Evolutionary conservation across 2,329 filamentous ascomycete species (phyloP).

Genomic region (Calonectria pseudoreteaudii): DNA sequence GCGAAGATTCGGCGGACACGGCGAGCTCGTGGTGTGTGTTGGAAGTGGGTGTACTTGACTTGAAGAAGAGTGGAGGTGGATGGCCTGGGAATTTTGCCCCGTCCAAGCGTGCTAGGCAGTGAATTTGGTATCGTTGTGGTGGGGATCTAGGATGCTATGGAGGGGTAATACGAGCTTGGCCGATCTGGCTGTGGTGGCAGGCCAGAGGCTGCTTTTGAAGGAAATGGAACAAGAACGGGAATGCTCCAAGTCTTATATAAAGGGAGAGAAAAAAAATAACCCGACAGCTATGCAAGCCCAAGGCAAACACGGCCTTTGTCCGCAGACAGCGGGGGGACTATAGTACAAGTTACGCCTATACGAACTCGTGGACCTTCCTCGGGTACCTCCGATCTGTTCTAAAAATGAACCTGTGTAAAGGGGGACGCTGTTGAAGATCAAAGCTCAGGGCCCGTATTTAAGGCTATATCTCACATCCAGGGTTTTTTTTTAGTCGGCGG

Average conservation of each 20-base stretch:
- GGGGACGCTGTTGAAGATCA: neutral
- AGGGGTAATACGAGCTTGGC: constrained; percentile 34
- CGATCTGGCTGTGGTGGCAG: neutral
- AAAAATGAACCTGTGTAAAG: neutral
- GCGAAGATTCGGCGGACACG: constrained; percentile 14
- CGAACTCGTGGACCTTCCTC: constrained; percentile 13
- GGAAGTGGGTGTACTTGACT: constrained; percentile 6
- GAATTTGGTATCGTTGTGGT: constrained; percentile 27
- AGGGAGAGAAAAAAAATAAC: neutral
- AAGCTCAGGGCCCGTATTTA: constrained; percentile 7
- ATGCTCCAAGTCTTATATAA: neutral
- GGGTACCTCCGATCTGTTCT: constrained; percentile 12
- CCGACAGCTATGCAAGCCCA: neutral
- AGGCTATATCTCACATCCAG: neutral
- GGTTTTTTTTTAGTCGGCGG: neutral
- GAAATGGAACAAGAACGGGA: neutral
- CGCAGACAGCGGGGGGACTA: neutral
- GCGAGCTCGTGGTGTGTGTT: constrained; percentile 10
- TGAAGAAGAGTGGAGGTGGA: constrained; percentile 25
- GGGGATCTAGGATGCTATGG: constrained; percentile 28
- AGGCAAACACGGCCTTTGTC: neutral
- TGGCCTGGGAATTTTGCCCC: constrained; percentile 26
- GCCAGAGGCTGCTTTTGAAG: neutral
- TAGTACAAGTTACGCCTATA: neutral
- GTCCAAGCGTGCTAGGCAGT: constrained; percentile 24